phyloP scores from a whole-genome alignment of 2,329 filamentous ascomycete genomes.

The Trichophyton rubrum region DNA sequence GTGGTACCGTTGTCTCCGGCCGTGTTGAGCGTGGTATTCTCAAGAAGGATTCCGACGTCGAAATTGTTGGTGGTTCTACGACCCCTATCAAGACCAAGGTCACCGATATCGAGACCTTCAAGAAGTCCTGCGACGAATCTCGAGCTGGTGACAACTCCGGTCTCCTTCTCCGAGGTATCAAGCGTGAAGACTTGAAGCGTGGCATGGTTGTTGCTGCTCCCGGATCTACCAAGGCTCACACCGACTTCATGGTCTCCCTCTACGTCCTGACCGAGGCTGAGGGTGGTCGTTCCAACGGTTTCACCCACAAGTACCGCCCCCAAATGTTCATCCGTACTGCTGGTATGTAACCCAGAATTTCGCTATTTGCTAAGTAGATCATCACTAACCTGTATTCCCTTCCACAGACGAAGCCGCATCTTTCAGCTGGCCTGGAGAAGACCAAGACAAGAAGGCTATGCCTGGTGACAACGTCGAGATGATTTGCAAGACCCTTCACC shows the following conservation, averaged over 20 bases:
- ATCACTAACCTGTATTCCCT: not conserved
- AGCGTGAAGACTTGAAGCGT: conserved; percentile 84
- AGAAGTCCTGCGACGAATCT: conserved; percentile 97
- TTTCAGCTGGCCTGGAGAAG: conserved; percentile 76
- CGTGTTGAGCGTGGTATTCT: conserved; percentile 91
- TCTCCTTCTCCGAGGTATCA: conserved; percentile 86
- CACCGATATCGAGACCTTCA: conserved; percentile 99
- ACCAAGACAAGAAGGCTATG: conserved; percentile 76
- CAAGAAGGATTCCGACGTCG: conserved; percentile 89
- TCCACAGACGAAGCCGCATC: conserved; percentile 51
- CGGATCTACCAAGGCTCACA: conserved; percentile 71
- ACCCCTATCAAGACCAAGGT: conserved; percentile 94
- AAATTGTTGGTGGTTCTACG: conserved; percentile 77
- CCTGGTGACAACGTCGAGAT: conserved; percentile 99
- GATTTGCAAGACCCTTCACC: conserved; percentile 72
- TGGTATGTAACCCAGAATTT: conserved; percentile 45
- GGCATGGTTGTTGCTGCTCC: conserved; percentile 90
- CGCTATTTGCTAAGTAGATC: not conserved
- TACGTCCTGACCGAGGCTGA: conserved; percentile 98
- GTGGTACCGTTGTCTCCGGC: conserved; percentile 92
- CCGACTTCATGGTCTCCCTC: conserved; percentile 86
- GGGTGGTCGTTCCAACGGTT: conserved; percentile 91
- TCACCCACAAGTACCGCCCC: conserved; percentile 90
- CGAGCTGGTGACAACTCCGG: conserved; percentile 96
- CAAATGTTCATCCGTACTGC: conserved; percentile 94